These are phyloP conservation scores for Wakefieldia striispora DNA, from an alignment of 768 basidiomycete genomes.

Conservation along the genomic window DNA sequence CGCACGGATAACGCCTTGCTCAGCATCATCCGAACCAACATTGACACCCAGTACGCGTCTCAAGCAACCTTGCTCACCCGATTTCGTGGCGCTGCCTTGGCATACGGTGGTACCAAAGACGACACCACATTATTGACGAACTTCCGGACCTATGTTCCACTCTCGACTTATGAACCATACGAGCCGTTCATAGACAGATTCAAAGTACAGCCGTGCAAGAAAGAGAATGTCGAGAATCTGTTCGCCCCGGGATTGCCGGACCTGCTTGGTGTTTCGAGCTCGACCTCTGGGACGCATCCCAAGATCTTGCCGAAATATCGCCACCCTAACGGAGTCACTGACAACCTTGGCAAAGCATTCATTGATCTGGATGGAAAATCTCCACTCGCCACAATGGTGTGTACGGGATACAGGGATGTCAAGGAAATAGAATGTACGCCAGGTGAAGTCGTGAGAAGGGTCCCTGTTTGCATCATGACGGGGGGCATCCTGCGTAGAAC, in stretches of 20 bases:
- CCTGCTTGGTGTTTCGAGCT: slow-evolving; percentile 3
- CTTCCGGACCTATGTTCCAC: slow-evolving; percentile 1
- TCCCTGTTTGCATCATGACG: slow-evolving; percentile 5
- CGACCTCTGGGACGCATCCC: slow-evolving; percentile 4
- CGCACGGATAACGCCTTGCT: not conserved
- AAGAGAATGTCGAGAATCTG: slow-evolving; percentile 8
- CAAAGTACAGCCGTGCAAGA: slow-evolving; percentile 5
- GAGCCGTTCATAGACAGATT: slow-evolving; percentile 9
- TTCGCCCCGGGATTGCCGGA: slow-evolving; percentile 13
- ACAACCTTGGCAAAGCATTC: too few species aligned
- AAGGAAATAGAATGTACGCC: not conserved
- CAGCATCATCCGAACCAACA: slow-evolving; percentile 1
- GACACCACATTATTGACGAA: not conserved
- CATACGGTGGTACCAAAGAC: not conserved
- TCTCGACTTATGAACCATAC: slow-evolving; percentile 9
- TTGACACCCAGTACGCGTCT: slow-evolving; percentile 1
- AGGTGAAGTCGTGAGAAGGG: slow-evolving; percentile 4
- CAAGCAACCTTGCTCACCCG: not conserved
- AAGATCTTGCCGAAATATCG: slow-evolving; percentile 9
- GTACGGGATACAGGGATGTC: not conserved
- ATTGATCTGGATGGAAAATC: not conserved
- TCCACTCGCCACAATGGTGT: not conserved
- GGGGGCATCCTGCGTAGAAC: not conserved
- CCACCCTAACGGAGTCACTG: not conserved
- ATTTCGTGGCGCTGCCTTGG: slow-evolving; percentile 1